Base-by-base conservation (phyloP, 345 rosid species). In the Murraya paniculata region DNA sequence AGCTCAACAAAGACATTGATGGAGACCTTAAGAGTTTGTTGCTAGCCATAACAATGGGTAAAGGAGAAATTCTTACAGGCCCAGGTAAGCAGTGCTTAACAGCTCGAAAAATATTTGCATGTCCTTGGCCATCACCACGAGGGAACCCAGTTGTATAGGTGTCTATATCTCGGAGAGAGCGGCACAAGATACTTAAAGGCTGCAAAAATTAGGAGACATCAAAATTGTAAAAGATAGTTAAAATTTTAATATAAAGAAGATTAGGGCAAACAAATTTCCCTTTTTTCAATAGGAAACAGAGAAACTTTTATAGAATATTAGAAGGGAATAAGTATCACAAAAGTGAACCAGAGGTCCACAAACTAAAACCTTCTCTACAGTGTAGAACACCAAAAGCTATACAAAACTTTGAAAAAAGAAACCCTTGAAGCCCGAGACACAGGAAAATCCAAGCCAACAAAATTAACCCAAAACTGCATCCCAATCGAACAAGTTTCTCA, bases 1-100 rank as follows among this genome's bases (percentile, higher is more conserved):
- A 30, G 72, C 68, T 72, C 36, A 62, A 55, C 71, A 25, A 53
- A 64, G 69, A 9, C 74, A 68, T 65, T 21, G 70, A 74, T 14
- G 33, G 71, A 13, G 35, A 67, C 57, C 64, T 50, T 16, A 82
- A 82, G n/a, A 73, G 61, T 53, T 64, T 60, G 55, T 67, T 21
- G 82, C 55, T 33, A 71, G 50, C 48, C 69, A 21, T 56, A 59
- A 73, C 5, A 57, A 57, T 6, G 68, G 81, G 72, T 73, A 22
- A 81, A 76, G 64, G 25, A 68, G 68, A 74, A 27, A 72, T 72
- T 50, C 99, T 92, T 86, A 95, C 99, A 75, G 99, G 97, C 59
- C 99, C 99, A 82, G 98, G 99, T 78, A 95, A 81, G 87, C 98
- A 93, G 68, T 90, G 97, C 88, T 92, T 93, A 78, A 93, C 96